Base-by-base conservation (phyloP, 78 protist species). In the Salpingoeca rosetta region DNA sequence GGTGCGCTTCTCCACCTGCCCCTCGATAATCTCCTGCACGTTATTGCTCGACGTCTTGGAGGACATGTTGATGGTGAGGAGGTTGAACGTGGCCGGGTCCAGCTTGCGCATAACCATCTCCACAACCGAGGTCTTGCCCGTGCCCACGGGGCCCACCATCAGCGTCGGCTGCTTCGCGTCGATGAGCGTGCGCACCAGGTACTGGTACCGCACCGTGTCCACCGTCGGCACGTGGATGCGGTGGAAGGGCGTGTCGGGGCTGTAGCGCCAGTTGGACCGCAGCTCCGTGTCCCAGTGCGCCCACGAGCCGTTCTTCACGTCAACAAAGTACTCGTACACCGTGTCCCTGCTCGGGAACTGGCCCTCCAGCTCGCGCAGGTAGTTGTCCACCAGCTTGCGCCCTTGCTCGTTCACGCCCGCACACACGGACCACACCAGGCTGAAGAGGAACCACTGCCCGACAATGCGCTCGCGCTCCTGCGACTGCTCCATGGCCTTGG, bases 141-240 rank as follows among this genome's bases (percentile, higher is more conserved):
- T 80, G 2, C 98, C 98, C 24, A 91, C 81, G 43, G 90, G 74
- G 75, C 98, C 98, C 36, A 87, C 86, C 44, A 93, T 25, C 35
- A 95, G 76, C 27, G 73, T 39, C 56, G 81, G 76, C n/a, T 37
- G 0, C 38, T 78, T 36, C 24, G 45, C 37, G 28, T 73, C n/a
- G 26, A 87, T 73, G 44, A 95, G 83, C 17, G 41, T 39, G 42
- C 79, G 3, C 28, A 89, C 38, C 28, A 92, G 44, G 81, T 43
- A 91, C 75, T 79, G 2, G 85, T 86, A 39, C 39, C 95, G 87
- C 40, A 87, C 83, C 37, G 96, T 92, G 89, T 95, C 96, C 42
- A 93, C 89, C 37, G 95, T 92, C 35, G 98, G 98, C 75, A 95
- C 96, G 41, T 92, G 44, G 74, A 95, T 80, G 76, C 74, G 45